Conservation (phyloP, 192 early-diverging fungal species). For the Entomortierella parvispora region DNA sequence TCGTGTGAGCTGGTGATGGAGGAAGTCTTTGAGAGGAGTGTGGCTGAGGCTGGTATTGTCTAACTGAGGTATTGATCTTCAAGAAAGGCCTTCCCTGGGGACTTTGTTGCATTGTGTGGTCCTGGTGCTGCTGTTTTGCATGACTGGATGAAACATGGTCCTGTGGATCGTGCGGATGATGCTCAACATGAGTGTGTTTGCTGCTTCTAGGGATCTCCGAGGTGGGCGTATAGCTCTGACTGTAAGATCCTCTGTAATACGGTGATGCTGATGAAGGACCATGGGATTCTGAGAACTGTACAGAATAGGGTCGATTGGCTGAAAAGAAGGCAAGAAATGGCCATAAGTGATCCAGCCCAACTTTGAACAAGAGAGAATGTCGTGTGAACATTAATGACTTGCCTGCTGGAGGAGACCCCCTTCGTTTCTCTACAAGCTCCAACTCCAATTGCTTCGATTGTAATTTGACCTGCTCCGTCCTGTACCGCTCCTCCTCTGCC, state of each 20-base stretch:
- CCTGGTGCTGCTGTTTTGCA: conserved; percentile 11
- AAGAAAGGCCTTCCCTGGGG: conserved; percentile 35
- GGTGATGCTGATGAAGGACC: no score
- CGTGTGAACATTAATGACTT: neutral
- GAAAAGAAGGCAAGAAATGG: no score
- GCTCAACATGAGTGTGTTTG: conserved; percentile 29
- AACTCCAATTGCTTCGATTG: conserved; percentile 56
- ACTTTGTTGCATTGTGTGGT: conserved; percentile 28
- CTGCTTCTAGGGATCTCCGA: neutral
- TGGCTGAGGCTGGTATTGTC: conserved; percentile 25
- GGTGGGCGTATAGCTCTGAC: conserved; percentile 1
- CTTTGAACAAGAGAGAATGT: no score
- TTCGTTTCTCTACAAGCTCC: conserved; percentile 36
- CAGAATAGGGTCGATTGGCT: no score
- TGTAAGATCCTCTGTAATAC: no score
- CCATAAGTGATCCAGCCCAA: no score
- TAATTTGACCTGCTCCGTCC: conserved; percentile 51
- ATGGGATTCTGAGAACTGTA: no score
- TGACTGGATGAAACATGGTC: no score
- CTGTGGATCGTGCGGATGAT: conserved; percentile 7
- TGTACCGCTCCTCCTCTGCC: conserved; percentile 57
- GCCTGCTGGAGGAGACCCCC: conserved; percentile 45
- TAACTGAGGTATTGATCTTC: conserved; percentile 46
- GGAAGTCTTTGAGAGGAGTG: conserved; percentile 32
- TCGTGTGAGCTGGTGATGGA: conserved; percentile 34